Base-by-base conservation (phyloP, 805 yeast genomes). In the Hanseniaspora vineae region DNA sequence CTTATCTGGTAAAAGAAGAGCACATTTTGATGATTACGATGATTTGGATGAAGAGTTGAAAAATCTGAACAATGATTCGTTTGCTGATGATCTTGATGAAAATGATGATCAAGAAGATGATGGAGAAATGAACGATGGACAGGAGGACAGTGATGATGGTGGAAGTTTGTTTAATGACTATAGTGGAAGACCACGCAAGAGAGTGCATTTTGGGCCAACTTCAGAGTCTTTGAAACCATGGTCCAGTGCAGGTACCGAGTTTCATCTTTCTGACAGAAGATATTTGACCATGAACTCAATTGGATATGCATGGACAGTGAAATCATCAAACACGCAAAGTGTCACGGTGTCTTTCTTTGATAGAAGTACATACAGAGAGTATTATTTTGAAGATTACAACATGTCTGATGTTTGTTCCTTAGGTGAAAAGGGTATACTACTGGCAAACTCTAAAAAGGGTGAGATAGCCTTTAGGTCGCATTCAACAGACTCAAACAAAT, bases 341-440 rank as follows among this genome's bases (percentile, higher is more conserved):
- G 71, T 90, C n/a, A 89, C 96, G 0, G 86, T 89, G 1, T 77
- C 86, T 13, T 90, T 92, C 58, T 87, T 86, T 58, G 97, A 90
- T 60, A 70, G 82, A 46, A 78, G 86, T 0, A 58, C 72, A 12
- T 82, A 81, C 58, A 76, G 80, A 49, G 96, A 87, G 56, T 86
- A 86, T 57, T 90, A 87, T 64, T 89, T 90, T 65, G 81, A 80
- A 44, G 97, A 90, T 63, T 62, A 76, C 43, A 71, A 73, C 51
- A 73, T 76, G 13, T 86, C 72, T 62, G 95, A 87, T 59, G 64
- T 86, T 46, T 90, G 95, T 29, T 76, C 84, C 0, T 69, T 90
- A 57, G 80, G 81, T 46, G 74, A 72, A 15, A 71, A 70, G 1
- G 96, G 92, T 1, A 64, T 82, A 2, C 58, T 86, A 4, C 72